A percentile compares a stretch with the other conserved stretches of the same genome.
Evolutionary conservation across 108 stramenopile species (phyloP).

Genomic region (Skeletonema menzelii): DNA sequence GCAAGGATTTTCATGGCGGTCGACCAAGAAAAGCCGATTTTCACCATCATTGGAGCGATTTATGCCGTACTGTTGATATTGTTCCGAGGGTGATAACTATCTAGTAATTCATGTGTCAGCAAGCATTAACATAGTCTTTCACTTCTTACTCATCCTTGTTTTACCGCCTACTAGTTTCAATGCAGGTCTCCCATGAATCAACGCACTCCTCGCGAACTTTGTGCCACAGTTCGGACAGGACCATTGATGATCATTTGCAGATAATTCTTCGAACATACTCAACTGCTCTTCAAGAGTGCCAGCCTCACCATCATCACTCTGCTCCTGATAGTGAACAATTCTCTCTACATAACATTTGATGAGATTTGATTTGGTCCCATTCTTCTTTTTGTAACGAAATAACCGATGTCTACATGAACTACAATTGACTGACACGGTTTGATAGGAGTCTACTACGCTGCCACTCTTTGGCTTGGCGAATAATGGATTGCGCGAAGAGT

Average conservation of each 20-base stretch:
- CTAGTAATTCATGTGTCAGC: neutral
- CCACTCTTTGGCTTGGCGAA: constrained; percentile 57
- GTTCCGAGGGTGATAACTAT: neutral
- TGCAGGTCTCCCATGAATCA: constrained; percentile 59
- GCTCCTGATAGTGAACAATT: constrained; percentile 38
- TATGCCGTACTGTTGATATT: constrained; percentile 12
- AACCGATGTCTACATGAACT: constrained; percentile 48
- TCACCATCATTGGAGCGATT: constrained; percentile 9
- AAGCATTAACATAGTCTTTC: neutral
- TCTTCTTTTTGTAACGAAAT: constrained; percentile 82
- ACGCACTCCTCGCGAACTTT: constrained; percentile 48
- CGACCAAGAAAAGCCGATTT: neutral
- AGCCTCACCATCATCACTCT: neutral
- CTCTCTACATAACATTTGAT: constrained; percentile 69
- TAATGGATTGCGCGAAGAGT: neutral
- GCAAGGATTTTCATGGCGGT: neutral
- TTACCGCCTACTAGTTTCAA: constrained; percentile 71
- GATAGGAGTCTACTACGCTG: constrained; percentile 56
- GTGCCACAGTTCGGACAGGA: constrained; percentile 56
- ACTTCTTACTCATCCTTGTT: constrained; percentile 75
- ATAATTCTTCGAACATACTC: neutral
- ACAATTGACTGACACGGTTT: constrained; percentile 75
- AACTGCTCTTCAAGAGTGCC: neutral
- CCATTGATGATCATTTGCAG: neutral
- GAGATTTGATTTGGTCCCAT: constrained; percentile 73